Base-by-base conservation (phyloP, 257 asterid species). In the Solanum medicagineum region DNA sequence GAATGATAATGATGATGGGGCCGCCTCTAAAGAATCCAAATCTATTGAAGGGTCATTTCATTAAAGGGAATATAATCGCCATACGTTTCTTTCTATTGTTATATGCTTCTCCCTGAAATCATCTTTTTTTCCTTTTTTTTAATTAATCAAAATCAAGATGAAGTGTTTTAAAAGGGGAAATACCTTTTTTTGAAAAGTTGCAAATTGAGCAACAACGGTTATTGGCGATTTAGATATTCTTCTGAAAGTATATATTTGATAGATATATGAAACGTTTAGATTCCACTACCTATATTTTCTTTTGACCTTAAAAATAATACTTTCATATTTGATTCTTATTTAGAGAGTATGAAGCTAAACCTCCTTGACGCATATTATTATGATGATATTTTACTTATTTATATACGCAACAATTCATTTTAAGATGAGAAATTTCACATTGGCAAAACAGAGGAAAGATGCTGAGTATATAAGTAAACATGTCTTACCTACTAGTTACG, bases 21-120 rank as follows among this genome's bases (percentile, higher is more conserved):
- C 85, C 85, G 45, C 59, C 51, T 13, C 59, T 59, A 82, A 82
- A 82, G 85, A 82, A 82, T 63, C 77, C 85, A 82, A 82, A 82
- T 82, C 85, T 82, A 1, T 16, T 82, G 62, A 57, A 59, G 85
- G 85, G 59, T 82, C 75, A 70, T 44, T 62, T 53, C 65, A 19
- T 70, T 8, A 47, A 45, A 24, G 83, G 83, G 65, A 77, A 53
- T 77, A 51, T 53, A 77, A 15, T 77, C 45, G 16, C 47, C 63
- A 51, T 75, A 75, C n/a, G 20, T 19, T 75, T 49, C 62, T 75
- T 75, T 26, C 24, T 60, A 22, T 60, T 81, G 8, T 7, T 60
- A 59, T 42, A 36, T 81, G 69, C 56, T 81, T 42, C 80, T 70
- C 54, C 29, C 17, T 70, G 17, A 40, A 57, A 20, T 60, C 59